Conservation (phyloP, 2,329 filamentous ascomycete species). For the Diaporthe nobilis region DNA sequence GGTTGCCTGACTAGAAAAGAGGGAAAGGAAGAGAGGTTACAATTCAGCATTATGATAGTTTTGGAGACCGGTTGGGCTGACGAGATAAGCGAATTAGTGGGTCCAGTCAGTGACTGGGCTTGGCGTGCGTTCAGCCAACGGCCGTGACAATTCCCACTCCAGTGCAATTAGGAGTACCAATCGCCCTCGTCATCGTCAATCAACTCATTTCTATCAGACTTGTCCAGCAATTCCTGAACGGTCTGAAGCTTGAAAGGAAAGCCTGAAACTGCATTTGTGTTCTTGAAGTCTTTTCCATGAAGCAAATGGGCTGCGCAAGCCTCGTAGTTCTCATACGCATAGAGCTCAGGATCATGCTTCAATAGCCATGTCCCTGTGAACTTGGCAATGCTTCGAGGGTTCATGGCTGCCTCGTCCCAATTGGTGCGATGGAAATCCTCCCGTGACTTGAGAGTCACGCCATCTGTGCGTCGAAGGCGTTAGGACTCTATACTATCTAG, state of each 20-base stretch:
- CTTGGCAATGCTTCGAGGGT: neutral
- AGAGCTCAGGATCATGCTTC: neutral
- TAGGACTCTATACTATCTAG: no score
- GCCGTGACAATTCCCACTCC: no score
- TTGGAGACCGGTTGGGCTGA: no score
- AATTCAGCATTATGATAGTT: no score
- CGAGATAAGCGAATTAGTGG: no score
- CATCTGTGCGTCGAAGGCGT: no score
- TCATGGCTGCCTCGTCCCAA: neutral
- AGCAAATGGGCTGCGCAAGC: neutral
- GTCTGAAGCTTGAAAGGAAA: neutral
- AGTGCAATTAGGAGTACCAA: no score
- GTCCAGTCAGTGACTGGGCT: no score
- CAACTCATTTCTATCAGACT: neutral
- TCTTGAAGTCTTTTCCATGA: neutral
- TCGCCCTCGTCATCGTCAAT: neutral
- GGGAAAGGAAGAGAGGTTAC: no score
- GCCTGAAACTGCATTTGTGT: neutral
- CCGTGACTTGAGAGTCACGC: neutral
- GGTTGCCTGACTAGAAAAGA: no score
- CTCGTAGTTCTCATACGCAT: neutral
- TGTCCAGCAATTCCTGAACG: neutral
- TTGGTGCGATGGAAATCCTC: neutral
- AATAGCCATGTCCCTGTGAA: neutral
- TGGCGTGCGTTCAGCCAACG: no score